Evolutionary conservation across 768 basidiomycete genomes (phyloP).

Genomic region (Hygrocybe coccinea): DNA sequence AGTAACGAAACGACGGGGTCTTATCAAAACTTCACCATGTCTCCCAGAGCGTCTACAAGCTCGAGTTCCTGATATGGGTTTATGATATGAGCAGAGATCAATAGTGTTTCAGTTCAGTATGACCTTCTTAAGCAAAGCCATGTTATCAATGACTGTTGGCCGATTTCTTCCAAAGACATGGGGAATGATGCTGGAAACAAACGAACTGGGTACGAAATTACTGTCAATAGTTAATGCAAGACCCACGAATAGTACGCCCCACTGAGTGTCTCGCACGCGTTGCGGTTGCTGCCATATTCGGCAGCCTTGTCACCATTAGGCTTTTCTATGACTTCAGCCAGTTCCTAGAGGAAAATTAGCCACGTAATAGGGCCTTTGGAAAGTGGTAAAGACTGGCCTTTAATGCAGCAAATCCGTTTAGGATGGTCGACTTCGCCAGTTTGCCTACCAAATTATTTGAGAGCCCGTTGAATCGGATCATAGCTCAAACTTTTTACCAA

Average conservation of each 20-base stretch:
- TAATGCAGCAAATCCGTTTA: constrained; percentile 54
- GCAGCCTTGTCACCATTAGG: constrained; percentile 38
- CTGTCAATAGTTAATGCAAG: neutral
- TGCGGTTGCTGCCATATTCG: constrained; percentile 32
- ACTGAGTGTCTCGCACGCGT: constrained; percentile 46
- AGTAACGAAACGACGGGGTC: neutral
- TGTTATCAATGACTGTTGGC: constrained; percentile 41
- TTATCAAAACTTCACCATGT: constrained; percentile 43
- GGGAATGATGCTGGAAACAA: constrained; percentile 46
- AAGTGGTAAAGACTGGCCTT: constrained; percentile 34
- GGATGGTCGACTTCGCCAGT: constrained; percentile 55
- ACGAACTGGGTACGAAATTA: neutral
- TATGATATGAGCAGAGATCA: neutral
- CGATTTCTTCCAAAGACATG: constrained; percentile 53
- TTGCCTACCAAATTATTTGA: constrained; percentile 39
- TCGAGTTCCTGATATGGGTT: constrained; percentile 45
- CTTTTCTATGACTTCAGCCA: constrained; percentile 49
- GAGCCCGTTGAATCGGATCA: neutral
- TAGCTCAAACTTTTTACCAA: constrained; percentile 33
- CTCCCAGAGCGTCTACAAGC: constrained; percentile 59
- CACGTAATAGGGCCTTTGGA: neutral
- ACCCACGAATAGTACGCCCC: constrained; percentile 53
- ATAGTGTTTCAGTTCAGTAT: neutral
- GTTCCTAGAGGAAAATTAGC: constrained; percentile 27
- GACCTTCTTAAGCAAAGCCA: constrained; percentile 40